Conservation (phyloP, 805 yeast species). For the Candida wancherniae region DNA sequence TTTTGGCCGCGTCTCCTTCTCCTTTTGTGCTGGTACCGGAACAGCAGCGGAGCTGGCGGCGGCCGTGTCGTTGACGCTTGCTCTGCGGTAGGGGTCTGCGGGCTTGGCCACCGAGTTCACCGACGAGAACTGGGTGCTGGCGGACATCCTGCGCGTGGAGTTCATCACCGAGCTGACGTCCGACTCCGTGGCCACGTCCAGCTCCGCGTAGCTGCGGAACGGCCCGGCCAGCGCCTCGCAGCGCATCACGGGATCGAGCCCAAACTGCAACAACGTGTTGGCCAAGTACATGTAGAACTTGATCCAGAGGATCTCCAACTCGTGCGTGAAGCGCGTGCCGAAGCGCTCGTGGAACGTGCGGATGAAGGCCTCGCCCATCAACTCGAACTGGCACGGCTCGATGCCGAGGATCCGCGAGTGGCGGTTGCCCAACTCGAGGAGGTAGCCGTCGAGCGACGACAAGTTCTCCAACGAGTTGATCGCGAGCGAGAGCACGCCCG, state of each 20-base stretch:
- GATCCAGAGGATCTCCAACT: slow-evolving; percentile 67
- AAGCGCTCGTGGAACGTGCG: slow-evolving; percentile 67
- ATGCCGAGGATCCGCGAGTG: slow-evolving; percentile 74
- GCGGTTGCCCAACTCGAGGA: slow-evolving; percentile 62
- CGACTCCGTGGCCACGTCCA: slow-evolving; percentile 8
- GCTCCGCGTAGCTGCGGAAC: slow-evolving; percentile 6
- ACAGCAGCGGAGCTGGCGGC: too few species aligned
- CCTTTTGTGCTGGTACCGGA: too few species aligned
- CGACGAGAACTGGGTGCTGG: slow-evolving; percentile 9
- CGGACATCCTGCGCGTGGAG: slow-evolving; percentile 9
- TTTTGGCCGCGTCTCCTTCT: too few species aligned
- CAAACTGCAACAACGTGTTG: slow-evolving; percentile 59
- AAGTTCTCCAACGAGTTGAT: slow-evolving; percentile 61
- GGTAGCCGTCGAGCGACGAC: slow-evolving; percentile 50
- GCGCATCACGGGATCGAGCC: slow-evolving; percentile 46
- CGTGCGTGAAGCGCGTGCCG: slow-evolving; percentile 48
- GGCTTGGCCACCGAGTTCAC: slow-evolving; percentile 1
- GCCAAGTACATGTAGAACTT: slow-evolving; percentile 64
- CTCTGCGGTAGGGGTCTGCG: too few species aligned
- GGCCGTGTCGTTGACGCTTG: too few species aligned
- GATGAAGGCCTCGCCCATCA: slow-evolving; percentile 70
- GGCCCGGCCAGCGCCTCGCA: too few species aligned
- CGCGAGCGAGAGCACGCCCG: slow-evolving; percentile 70
- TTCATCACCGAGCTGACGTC: slow-evolving; percentile 7
- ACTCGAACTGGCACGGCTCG: slow-evolving; percentile 60